These are phyloP conservation scores for Diutina catenulata DNA, from an alignment of 1,139 yeast species.

Conservation along the genomic window DNA sequence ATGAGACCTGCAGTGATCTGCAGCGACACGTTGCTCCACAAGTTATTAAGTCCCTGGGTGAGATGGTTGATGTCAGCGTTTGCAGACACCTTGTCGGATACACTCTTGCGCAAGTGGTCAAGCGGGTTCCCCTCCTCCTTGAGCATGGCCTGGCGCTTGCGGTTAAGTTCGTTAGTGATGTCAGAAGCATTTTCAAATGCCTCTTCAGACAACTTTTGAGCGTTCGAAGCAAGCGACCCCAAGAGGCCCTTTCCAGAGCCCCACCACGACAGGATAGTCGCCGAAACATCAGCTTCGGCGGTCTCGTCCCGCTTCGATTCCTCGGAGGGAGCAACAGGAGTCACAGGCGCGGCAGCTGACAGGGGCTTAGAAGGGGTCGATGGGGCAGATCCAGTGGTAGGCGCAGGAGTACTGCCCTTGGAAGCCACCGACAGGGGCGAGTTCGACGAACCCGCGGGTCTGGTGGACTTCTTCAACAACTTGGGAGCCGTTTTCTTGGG, in stretches of 20 bases:
- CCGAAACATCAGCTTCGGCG: constrained; percentile 40
- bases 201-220: constrained; percentile 28
- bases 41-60: constrained; percentile 23
- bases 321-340: constrained; percentile 4
- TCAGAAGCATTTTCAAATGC: constrained; percentile 32
- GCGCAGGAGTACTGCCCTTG: not conserved
- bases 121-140: constrained; percentile 13
- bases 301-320: constrained; percentile 6
- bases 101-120: constrained; percentile 15
- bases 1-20: constrained; percentile 51
- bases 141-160: constrained; percentile 28
- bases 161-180: constrained; percentile 32
- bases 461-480: not conserved
- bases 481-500: not conserved
- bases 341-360: constrained; percentile 3
- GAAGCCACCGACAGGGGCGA: not conserved
- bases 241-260: constrained; percentile 61
- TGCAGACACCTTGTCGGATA: too few species aligned
- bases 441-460: not conserved
- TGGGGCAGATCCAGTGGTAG: not conserved
- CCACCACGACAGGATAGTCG: constrained; percentile 77
- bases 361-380: not conserved
- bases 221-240: constrained; percentile 38
- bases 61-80: constrained; percentile 17
- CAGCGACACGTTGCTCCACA: constrained; percentile 27